Base-by-base conservation (phyloP, 768 basidiomycete genomes). In the Phlebiopsis flavidoalba region DNA sequence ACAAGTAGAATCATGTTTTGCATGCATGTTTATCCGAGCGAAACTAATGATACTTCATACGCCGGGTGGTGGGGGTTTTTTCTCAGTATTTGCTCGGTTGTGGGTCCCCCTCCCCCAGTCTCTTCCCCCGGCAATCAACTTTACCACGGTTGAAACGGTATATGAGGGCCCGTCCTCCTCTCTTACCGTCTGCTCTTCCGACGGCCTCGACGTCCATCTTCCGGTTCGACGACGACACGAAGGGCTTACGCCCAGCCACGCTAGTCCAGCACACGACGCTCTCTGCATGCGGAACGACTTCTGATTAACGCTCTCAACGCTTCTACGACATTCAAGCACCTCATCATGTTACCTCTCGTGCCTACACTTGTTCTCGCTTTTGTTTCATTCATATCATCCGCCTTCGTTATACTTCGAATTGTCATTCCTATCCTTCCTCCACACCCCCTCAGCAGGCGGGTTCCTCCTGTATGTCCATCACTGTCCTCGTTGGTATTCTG, bases 321-420 rank as follows among this genome's bases (percentile, higher is more conserved):
- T 63, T 60, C 67, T 64, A 65, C 63, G 59, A 64, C 63, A 66
- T 56, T n/a, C 48, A 52, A 60, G 54, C 52, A 33, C 63, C 59
- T 47, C 64, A 70, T 65, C 33, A 89, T 89, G 87, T 77, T 89
- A 67, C 84, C 88, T 57, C 81, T 90, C 71, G 73, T 86, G 72
- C 83, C 84, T 46, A 78, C 86, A 57, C 76, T 91, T 67, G 79
- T 79, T 51, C 82, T 91, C 67, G 83, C 83, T 73, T 80, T 91
- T 69, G 60, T 88, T 66, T 90, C 89, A 57, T 88, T 91, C 76
- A 70, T 84, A 69, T 81, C 80, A 70, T 90, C 89, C 50, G 85
- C 80, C 68, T 90, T 89, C 68, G 80, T 89, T 67, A 83, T 91
- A 74, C 83, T 90, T 69, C 86, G 86, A 71, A 86, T 89, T 70